Conservation (phyloP, 805 yeast genomes). For the Scheffersomyces spartinae region DNA sequence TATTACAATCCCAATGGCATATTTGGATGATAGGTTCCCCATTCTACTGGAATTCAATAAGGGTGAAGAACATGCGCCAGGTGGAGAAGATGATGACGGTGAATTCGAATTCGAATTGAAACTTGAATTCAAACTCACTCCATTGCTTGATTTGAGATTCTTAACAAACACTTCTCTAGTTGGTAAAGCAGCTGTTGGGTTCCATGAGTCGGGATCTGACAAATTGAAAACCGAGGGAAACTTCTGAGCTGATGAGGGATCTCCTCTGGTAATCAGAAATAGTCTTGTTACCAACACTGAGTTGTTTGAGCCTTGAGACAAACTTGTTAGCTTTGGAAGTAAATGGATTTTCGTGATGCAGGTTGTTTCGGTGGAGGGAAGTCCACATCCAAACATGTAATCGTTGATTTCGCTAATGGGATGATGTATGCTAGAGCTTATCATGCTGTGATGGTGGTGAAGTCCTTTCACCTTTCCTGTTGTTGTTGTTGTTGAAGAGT, state of each 20-base stretch:
- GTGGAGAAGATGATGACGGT: too few species aligned
- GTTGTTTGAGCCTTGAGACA: constrained; percentile 12
- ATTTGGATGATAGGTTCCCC: too few species aligned
- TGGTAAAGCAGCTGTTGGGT: constrained; percentile 24
- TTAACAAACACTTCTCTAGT: constrained; percentile 11
- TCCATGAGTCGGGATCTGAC: too few species aligned
- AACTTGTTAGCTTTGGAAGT: constrained; percentile 17
- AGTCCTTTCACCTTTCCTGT: too few species aligned
- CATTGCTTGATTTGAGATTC: too few species aligned
- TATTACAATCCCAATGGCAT: constrained; percentile 27
- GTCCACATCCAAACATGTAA: constrained; percentile 36
- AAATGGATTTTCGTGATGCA: constrained; percentile 26
- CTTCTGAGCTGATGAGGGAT: constrained; percentile 4
- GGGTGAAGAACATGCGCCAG: too few species aligned
- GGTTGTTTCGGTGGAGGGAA: constrained; percentile 28
- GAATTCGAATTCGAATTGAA: too few species aligned
- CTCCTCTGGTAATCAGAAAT: constrained; percentile 23
- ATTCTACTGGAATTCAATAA: too few species aligned
- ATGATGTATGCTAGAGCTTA: constrained; percentile 15
- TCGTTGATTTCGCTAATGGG: constrained; percentile 25
- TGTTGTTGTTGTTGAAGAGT: constrained; percentile 4
- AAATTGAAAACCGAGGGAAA: too few species aligned
- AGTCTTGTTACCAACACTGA: constrained; percentile 24
- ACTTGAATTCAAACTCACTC: too few species aligned
- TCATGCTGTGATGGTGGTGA: constrained; percentile 2